Evolutionary conservation across 805 yeast genomes (phyloP).

Genomic region (Kuraishia molischiana): DNA sequence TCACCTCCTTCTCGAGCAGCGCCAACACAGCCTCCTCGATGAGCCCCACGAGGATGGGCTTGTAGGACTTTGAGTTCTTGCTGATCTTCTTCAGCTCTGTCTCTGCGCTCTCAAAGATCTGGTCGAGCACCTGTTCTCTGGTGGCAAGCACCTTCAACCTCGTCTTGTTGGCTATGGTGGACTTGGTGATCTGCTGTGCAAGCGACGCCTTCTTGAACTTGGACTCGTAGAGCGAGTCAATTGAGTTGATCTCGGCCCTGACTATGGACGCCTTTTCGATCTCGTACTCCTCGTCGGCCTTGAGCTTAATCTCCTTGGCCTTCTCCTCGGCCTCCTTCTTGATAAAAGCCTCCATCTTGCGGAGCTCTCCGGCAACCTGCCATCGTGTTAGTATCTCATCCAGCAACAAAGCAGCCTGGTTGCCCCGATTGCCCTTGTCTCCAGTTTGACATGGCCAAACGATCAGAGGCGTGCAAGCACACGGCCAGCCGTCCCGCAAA

Average conservation of each 20-base stretch:
- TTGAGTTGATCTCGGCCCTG: conserved; percentile 82
- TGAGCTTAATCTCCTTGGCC: conserved; percentile 89
- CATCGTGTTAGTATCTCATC: conserved; percentile 7
- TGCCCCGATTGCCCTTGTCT: neutral
- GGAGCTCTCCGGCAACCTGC: conserved; percentile 92
- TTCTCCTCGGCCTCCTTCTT: conserved; percentile 98
- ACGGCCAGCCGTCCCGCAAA: neutral
- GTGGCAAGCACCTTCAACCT: conserved; percentile 84
- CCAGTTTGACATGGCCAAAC: neutral
- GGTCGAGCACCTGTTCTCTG: conserved; percentile 71
- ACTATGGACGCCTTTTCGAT: conserved; percentile 94
- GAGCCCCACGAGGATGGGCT: conserved; percentile 61
- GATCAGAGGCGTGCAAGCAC: neutral
- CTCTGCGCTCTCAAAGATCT: conserved; percentile 64
- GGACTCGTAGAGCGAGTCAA: conserved; percentile 70
- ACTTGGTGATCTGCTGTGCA: conserved; percentile 91
- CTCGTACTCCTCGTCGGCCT: conserved; percentile 98
- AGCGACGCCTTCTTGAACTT: conserved; percentile 86
- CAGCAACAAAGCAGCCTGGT: neutral
- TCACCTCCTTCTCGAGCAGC: conserved; percentile 61
- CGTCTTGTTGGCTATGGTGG: conserved; percentile 91
- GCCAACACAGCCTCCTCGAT: conserved; percentile 71
- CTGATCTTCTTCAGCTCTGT: conserved; percentile 49
- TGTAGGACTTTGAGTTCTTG: conserved; percentile 48
- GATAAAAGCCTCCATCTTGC: conserved; percentile 97